Percentiles rank a stretch among this genome's conserved stretches.
Conservation (phyloP, 805 yeast species). For the Saccharomycopsis fibuligera region DNA sequence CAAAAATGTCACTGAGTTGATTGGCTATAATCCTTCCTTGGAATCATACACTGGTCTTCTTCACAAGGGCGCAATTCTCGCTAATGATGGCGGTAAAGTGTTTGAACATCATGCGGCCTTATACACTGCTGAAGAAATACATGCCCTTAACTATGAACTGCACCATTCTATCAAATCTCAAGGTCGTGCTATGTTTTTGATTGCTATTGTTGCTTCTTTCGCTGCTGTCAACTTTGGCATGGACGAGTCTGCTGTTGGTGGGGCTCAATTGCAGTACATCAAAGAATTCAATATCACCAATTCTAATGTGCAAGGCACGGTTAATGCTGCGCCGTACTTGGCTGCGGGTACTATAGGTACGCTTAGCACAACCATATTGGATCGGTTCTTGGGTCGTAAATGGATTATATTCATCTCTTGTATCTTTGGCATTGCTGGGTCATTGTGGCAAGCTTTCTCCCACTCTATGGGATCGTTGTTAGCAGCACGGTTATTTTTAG, state of each 20-base stretch:
- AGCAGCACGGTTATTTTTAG: constrained; percentile 51
- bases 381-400: constrained; percentile 49
- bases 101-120: constrained; percentile 28
- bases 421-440: constrained; percentile 49
- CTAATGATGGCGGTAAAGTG: constrained; percentile 41
- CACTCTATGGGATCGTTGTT: constrained; percentile 56
- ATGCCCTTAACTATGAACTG: constrained; percentile 37
- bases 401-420: constrained; percentile 55
- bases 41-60: constrained; percentile 31
- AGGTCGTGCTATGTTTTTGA: constrained; percentile 46
- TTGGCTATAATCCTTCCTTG: constrained; percentile 18
- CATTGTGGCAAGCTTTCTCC: constrained; percentile 59
- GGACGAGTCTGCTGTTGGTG: constrained; percentile 69
- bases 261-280: constrained; percentile 54
- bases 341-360: constrained; percentile 51
- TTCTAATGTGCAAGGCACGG: constrained; percentile 46
- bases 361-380: constrained; percentile 48
- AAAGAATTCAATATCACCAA: constrained; percentile 37
- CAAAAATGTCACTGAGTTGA: constrained; percentile 19
- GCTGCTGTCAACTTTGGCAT: constrained; percentile 66
- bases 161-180: constrained; percentile 42
- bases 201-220: constrained; percentile 47
- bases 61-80: constrained; percentile 50
- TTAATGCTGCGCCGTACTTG: constrained; percentile 61
- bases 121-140: constrained; percentile 30